Evolutionary conservation across 257 asterid species (phyloP).

Genomic region (Salvia splendens): DNA sequence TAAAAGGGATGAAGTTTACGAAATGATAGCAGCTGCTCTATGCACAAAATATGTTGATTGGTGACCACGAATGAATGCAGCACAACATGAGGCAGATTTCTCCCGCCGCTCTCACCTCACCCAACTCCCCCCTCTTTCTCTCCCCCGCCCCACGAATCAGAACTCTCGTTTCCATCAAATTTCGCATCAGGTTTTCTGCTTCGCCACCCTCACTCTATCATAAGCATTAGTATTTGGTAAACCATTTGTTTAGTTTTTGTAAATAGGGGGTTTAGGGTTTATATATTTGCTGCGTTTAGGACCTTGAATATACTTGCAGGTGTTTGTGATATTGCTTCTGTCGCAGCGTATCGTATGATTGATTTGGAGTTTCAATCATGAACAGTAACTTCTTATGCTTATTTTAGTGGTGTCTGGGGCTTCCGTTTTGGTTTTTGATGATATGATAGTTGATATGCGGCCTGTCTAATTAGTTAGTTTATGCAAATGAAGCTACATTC

Average conservation of each 20-base stretch:
- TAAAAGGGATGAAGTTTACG: neutral
- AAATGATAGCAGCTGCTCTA: conserved; percentile 11
- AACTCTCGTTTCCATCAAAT: conserved; percentile 34
- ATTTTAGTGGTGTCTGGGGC: neutral
- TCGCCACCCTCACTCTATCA: conserved; percentile 12
- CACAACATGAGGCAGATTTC: conserved; percentile 40
- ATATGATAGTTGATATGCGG: neutral
- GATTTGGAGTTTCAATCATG: neutral
- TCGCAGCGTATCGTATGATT: neutral
- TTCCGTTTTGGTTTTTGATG: neutral
- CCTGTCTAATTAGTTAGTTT: neutral
- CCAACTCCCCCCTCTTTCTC: conserved; percentile 30
- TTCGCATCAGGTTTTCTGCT: conserved; percentile 43
- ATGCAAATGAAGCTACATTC: conserved; percentile 10
- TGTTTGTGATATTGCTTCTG: conserved; percentile 38
- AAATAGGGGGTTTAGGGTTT: neutral
- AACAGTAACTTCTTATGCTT: conserved; percentile 1
- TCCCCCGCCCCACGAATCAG: conserved; percentile 29
- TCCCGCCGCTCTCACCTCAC: conserved; percentile 26
- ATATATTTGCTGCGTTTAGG: neutral
- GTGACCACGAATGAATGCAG: conserved; percentile 13
- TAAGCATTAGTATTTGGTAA: too few species aligned
- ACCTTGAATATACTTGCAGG: conserved; percentile 21
- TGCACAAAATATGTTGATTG: conserved; percentile 7
- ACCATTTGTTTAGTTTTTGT: neutral